Evolutionary conservation across 176 grass and related monocot genomes (phyloP).

Genomic region (Zoysia japonica): DNA sequence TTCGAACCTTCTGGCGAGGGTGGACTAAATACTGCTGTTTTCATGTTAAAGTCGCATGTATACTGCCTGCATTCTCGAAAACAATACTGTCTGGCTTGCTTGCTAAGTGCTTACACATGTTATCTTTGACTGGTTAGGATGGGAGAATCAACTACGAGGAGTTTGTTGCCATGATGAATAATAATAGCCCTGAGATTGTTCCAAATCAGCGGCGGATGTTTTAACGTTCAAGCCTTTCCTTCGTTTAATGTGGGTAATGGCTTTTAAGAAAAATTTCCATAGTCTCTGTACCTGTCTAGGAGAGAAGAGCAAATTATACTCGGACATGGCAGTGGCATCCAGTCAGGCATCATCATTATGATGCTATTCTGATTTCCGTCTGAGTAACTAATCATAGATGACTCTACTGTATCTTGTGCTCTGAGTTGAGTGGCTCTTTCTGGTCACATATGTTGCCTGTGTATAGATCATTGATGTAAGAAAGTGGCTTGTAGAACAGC

Average conservation of each 20-base stretch:
- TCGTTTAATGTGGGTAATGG: background rate
- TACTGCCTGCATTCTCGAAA: background rate
- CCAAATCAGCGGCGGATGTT: constrained; percentile 54
- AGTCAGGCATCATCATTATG: constrained; percentile 1
- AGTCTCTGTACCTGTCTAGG: background rate
- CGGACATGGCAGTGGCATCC: background rate
- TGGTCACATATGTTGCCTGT: background rate
- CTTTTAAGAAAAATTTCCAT: background rate
- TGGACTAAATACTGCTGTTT: background rate
- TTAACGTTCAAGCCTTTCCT: constrained; percentile 19
- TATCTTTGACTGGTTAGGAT: constrained; percentile 53
- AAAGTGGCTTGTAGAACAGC: constrained; percentile 18
- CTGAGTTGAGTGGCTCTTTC: background rate
- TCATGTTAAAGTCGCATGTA: constrained; percentile 19
- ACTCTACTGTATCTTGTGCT: constrained; percentile 13
- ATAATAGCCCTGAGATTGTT: constrained; percentile 56
- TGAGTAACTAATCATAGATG: background rate
- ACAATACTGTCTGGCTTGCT: background rate
- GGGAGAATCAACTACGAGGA: constrained; percentile 95
- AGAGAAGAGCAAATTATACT: constrained; percentile 23
- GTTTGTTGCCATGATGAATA: constrained; percentile 96
- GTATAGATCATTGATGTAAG: constrained; percentile 23
- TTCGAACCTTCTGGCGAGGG: background rate
- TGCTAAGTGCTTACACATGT: constrained; percentile 14
- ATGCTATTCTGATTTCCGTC: background rate